Evolutionary conservation across 768 basidiomycete species (phyloP).

Genomic region (Stropharia rugosoannulata): DNA sequence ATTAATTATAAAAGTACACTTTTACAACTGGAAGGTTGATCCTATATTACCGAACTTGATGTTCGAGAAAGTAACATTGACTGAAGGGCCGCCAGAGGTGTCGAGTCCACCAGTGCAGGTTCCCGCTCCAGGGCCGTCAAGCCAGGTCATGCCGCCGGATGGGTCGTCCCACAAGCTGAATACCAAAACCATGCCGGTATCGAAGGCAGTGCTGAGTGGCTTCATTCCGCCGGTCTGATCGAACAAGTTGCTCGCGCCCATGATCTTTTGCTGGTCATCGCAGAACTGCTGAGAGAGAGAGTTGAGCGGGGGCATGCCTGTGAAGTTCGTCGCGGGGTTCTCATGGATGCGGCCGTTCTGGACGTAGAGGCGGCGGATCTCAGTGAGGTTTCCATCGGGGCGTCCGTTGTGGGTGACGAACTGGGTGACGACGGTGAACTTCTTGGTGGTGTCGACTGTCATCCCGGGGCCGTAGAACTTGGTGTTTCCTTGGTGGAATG

Average conservation of each 20-base stretch:
- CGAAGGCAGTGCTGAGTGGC: slow-evolving; percentile 32
- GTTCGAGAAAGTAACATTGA: slow-evolving; percentile 54
- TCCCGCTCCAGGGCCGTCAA: slow-evolving; percentile 44
- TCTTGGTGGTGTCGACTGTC: slow-evolving; percentile 48
- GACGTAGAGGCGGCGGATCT: slow-evolving; percentile 55
- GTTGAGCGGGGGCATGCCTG: slow-evolving; percentile 38
- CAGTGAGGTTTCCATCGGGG: slow-evolving; percentile 43
- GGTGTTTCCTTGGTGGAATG: slow-evolving; percentile 49
- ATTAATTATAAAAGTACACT: not conserved
- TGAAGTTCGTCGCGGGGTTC: slow-evolving; percentile 46
- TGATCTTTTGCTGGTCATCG: slow-evolving; percentile 42
- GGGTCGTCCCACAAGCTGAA: slow-evolving; percentile 54
- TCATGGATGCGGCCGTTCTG: slow-evolving; percentile 50
- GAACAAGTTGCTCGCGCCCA: slow-evolving; percentile 48
- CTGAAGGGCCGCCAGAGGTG: slow-evolving; percentile 43
- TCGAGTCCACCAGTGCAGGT: slow-evolving; percentile 27
- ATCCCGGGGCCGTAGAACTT: slow-evolving; percentile 46
- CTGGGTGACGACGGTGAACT: slow-evolving; percentile 59
- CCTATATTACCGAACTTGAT: slow-evolving; percentile 52
- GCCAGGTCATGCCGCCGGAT: slow-evolving; percentile 53
- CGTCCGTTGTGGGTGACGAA: slow-evolving; percentile 49
- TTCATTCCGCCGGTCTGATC: slow-evolving; percentile 40
- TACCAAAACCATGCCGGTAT: slow-evolving; percentile 46
- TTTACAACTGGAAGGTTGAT: slow-evolving; percentile 33
- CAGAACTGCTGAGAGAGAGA: slow-evolving; percentile 52